phyloP scores from a whole-genome alignment of 2,329 filamentous ascomycete species.

The Hymenoscyphus scutula region DNA sequence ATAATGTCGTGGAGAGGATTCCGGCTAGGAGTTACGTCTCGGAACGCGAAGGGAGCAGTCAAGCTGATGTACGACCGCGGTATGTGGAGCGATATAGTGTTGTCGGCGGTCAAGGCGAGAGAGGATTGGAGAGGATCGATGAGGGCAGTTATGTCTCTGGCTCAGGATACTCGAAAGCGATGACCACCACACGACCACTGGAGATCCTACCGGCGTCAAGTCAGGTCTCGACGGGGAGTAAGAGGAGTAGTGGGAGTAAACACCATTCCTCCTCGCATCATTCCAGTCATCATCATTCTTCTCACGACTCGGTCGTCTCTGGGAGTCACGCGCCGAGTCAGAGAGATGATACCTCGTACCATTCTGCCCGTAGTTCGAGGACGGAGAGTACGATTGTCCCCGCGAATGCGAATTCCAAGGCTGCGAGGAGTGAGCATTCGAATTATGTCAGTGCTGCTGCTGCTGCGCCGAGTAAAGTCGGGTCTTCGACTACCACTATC shows the following conservation, averaged over 20 bases:
- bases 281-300: not conserved
- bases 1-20: conserved; percentile 18
- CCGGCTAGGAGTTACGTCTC: conserved; percentile 18
- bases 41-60: conserved; percentile 7
- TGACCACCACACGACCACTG: conserved; percentile 10
- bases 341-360: conserved; percentile 6
- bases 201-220: conserved; percentile 13
- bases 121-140: conserved; percentile 18
- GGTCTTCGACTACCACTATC: not conserved
- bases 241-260: conserved; percentile 2
- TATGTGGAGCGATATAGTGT: conserved; percentile 21
- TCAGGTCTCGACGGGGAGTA: not conserved
- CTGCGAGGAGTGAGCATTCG: not conserved
- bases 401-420: not conserved
- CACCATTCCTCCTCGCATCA: not conserved
- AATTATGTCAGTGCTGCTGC: conserved; percentile 6
- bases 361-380: conserved; percentile 7
- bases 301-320: not conserved
- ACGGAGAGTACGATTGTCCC: conserved; percentile 8
- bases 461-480: conserved; percentile 4
- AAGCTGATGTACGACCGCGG: conserved; percentile 14
- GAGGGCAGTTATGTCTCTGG: conserved; percentile 20
- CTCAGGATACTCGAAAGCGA: not conserved
- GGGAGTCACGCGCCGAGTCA: not conserved
- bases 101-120: not conserved